A percentile compares a stretch with the other conserved stretches of the same genome.
These are phyloP conservation scores for Diplodia corticola DNA, from an alignment of 2,329 filamentous ascomycete species.

Conservation along the genomic window DNA sequence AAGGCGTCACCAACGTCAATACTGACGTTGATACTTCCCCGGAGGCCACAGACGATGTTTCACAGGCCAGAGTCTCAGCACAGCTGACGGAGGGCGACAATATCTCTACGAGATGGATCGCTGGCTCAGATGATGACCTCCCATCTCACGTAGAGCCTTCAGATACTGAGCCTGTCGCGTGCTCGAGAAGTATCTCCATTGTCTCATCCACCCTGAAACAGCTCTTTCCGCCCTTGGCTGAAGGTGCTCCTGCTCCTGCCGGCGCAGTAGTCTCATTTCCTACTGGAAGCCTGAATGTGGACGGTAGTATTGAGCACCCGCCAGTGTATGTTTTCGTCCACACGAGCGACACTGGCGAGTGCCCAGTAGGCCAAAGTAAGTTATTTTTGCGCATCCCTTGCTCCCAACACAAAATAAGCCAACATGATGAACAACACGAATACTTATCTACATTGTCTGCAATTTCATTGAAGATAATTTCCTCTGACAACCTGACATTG, in stretches of 20 bases:
- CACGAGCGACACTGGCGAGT: conserved; percentile 90
- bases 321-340: conserved; percentile 69
- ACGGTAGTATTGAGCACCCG: conserved; percentile 33
- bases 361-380: conserved; percentile 87
- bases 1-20: conserved; percentile 53
- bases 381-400: conserved; percentile 36
- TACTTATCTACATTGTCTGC: conserved; percentile 99
- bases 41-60: conserved; percentile 25
- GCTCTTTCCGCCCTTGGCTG: conserved; percentile 70
- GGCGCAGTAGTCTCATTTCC: conserved; percentile 71
- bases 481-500: conserved; percentile 87
- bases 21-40: conserved; percentile 22
- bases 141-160: conserved; percentile 25
- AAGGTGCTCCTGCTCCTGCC: conserved; percentile 74
- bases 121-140: conserved; percentile 47
- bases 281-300: conserved; percentile 52
- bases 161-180: background rate
- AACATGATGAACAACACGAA: conserved; percentile 86
- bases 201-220: conserved; percentile 64
- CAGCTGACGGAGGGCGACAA: conserved; percentile 59
- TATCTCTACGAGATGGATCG: conserved; percentile 57
- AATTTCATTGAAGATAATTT: conserved; percentile 82
- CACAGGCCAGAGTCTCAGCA: conserved; percentile 41
- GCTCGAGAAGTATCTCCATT: conserved; percentile 56
- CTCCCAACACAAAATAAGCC: conserved; percentile 32